Evolutionary conservation across 345 rosid species (phyloP).

Genomic region (Aegle marmelos): DNA sequence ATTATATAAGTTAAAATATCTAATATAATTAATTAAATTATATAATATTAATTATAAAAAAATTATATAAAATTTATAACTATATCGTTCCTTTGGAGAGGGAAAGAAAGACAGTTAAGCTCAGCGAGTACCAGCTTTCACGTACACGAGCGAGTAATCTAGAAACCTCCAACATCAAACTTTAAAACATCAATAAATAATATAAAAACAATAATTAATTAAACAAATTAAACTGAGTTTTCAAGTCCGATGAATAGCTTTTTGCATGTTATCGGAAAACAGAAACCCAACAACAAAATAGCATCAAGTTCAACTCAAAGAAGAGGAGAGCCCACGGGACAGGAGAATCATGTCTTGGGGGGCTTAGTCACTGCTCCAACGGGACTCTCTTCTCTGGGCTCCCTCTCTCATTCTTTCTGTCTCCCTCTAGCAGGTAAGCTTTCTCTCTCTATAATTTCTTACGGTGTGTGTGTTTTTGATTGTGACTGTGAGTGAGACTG

Average conservation of each 20-base stretch:
- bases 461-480: not conserved
- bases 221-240: constrained; percentile 5
- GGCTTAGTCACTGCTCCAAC: constrained; percentile 27
- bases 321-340: constrained; percentile 21
- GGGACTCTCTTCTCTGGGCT: constrained; percentile 24
- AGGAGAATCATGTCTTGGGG: constrained; percentile 14
- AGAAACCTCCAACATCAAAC: not conserved
- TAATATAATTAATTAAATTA: too few relatives aligned
- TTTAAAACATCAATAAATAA: not conserved
- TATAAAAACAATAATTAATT: too few relatives aligned
- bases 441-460: not conserved
- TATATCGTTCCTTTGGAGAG: too few relatives aligned
- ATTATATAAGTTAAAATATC: too few relatives aligned
- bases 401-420: constrained; percentile 19
- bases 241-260: constrained; percentile 25
- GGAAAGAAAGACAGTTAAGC: not conserved
- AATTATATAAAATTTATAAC: too few relatives aligned
- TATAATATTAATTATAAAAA: too few relatives aligned
- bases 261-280: not conserved
- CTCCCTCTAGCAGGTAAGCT: constrained; percentile 9
- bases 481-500: constrained; percentile 7
- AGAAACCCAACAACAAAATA: not conserved
- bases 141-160: not conserved
- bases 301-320: not conserved
- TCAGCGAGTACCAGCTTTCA: not conserved